Evolutionary conservation across 805 yeast genomes (phyloP).

Genomic region (Ogataea paraovalis): DNA sequence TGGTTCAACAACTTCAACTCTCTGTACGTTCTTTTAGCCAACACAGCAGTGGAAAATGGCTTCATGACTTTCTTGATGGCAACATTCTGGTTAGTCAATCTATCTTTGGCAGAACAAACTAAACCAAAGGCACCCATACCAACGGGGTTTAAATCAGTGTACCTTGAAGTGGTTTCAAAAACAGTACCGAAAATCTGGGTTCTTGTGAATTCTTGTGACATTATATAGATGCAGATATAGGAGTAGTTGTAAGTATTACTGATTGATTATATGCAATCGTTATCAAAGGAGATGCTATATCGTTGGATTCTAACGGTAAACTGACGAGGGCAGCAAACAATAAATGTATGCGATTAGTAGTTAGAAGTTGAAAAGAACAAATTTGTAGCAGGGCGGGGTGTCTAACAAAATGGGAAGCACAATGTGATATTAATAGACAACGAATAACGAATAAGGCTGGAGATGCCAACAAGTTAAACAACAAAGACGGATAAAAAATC

Average conservation of each 20-base stretch:
- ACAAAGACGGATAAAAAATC: too few species aligned
- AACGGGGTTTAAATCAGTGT: conserved; percentile 90
- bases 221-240: background rate
- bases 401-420: background rate
- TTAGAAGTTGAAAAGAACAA: background rate
- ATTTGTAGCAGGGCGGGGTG: background rate
- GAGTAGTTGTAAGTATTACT: background rate
- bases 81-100: conserved; percentile 83
- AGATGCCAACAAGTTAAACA: background rate
- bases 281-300: background rate
- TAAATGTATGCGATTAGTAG: too few species aligned
- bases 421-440: background rate
- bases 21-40: conserved; percentile 95
- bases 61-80: conserved; percentile 98
- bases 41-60: conserved; percentile 90
- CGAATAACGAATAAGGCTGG: too few species aligned
- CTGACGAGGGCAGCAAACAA: too few species aligned
- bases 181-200: conserved; percentile 95
- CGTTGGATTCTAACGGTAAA: too few species aligned
- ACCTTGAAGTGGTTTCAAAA: conserved; percentile 86
- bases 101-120: conserved; percentile 94
- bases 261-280: background rate
- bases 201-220: conserved; percentile 48
- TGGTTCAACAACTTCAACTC: conserved; percentile 92
- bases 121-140: conserved; percentile 99